Percentiles rank a stretch among this genome's conserved stretches.
These are phyloP conservation scores for Neonectria neomacrospora DNA, from an alignment of 2,329 filamentous ascomycete genomes.

Conservation along the genomic window DNA sequence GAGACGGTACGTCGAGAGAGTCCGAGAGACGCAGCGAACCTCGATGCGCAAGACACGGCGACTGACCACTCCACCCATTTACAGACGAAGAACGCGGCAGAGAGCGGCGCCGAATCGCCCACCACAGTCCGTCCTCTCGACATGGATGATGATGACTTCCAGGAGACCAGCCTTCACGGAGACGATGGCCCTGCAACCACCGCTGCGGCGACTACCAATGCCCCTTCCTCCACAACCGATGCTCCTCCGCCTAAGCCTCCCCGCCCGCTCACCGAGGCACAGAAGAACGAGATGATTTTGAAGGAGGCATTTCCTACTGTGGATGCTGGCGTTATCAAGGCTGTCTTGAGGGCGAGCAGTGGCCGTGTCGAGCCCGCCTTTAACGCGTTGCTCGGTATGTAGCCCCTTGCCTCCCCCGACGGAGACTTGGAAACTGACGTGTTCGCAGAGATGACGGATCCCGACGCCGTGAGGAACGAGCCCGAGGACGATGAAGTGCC, in stretches of 20 bases:
- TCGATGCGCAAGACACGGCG: conserved; percentile 26
- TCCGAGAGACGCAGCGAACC: conserved; percentile 10
- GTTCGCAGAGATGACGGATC: conserved; percentile 78
- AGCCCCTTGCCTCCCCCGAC: not conserved
- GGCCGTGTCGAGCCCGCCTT: conserved; percentile 94
- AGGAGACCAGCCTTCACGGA: conserved; percentile 65
- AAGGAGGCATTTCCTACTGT: conserved; percentile 94
- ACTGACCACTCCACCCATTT: conserved; percentile 38
- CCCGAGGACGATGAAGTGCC: conserved; percentile 64
- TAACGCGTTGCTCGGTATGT: conserved; percentile 85
- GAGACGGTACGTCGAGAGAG: conserved; percentile 55
- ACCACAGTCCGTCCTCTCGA: conserved; percentile 73
- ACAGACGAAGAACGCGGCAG: conserved; percentile 57
- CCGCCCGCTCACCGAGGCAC: conserved; percentile 80
- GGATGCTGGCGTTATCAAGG: conserved; percentile 83
- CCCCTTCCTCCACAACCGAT: conserved; percentile 51
- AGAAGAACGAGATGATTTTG: conserved; percentile 87
- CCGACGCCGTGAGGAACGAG: conserved; percentile 70
- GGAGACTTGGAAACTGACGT: conserved; percentile 26
- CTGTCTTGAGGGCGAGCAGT: conserved; percentile 85
- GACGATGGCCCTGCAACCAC: conserved; percentile 52
- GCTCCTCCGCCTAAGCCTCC: conserved; percentile 82
- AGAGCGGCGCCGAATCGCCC: conserved; percentile 68
- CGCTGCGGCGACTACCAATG: conserved; percentile 40
- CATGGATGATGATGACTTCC: conserved; percentile 76